Percentiles rank a stretch among this genome's conserved stretches.
Conservation (phyloP, 345 rosid species). For the Camelina laxa region DNA sequence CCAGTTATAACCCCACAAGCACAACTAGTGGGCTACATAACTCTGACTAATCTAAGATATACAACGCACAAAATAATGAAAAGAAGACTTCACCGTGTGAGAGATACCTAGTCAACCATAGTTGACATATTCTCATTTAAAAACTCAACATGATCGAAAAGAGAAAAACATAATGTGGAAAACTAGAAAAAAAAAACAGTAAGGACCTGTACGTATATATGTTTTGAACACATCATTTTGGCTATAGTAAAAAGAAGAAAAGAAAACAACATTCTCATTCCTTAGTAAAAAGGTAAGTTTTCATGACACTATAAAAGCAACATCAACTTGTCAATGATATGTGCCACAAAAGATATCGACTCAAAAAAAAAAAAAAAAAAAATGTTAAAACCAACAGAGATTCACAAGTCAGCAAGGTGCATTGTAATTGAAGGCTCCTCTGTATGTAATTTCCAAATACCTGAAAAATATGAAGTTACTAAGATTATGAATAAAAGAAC, state of each 20-base stretch:
- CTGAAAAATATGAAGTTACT: constrained; percentile 38
- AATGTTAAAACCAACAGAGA: not conserved
- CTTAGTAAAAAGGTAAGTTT: constrained; percentile 2
- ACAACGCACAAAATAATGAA: constrained; percentile 1
- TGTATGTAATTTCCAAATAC: constrained; percentile 42
- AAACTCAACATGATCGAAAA: not conserved
- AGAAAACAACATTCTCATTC: not conserved
- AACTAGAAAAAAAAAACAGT: not conserved
- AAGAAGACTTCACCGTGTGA: constrained; percentile 12
- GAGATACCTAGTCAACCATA: constrained; percentile 16
- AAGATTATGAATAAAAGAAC: not conserved
- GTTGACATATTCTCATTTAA: constrained; percentile 16
- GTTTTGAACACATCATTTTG: not conserved
- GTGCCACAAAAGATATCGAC: constrained; percentile 3
- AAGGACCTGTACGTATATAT: not conserved
- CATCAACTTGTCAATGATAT: constrained; percentile 41
- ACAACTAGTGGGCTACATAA: constrained; percentile 24
- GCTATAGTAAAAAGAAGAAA: not conserved
- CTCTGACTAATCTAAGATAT: constrained; percentile 22
- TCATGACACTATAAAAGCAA: constrained; percentile 30
- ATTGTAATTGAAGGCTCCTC: constrained; percentile 26
- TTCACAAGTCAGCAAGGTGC: constrained; percentile 22
- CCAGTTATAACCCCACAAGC: constrained; percentile 15
- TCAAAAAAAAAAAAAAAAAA: constrained; percentile 1
- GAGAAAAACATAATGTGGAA: constrained; percentile 8